Conservation (phyloP, 108 stramenopile genomes). For the Stephanodiscus triporus region DNA sequence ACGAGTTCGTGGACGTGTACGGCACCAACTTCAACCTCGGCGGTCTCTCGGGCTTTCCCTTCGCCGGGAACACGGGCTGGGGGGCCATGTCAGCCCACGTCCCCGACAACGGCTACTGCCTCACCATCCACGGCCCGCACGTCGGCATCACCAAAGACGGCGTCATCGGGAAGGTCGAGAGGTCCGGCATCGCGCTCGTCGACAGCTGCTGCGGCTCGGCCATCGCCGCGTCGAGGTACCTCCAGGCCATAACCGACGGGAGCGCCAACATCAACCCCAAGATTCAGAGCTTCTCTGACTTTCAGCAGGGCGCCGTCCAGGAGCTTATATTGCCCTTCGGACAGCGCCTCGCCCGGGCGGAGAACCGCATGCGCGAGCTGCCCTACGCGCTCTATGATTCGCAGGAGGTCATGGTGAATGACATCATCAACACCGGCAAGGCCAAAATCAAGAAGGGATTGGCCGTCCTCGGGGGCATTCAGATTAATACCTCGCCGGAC, state of each 20-base stretch:
- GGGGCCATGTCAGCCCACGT: conserved; percentile 76
- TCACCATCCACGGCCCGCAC: conserved; percentile 72
- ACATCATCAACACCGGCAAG: conserved; percentile 54
- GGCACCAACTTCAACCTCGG: conserved; percentile 66
- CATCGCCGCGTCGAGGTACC: conserved; percentile 60
- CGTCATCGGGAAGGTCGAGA: conserved; percentile 61
- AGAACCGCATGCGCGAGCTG: conserved; percentile 49
- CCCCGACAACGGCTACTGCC: conserved; percentile 63
- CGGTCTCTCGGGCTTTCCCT: conserved; percentile 71
- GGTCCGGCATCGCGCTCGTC: conserved; percentile 50
- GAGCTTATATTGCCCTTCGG: conserved; percentile 55
- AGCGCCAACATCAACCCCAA: conserved; percentile 26
- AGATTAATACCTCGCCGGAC: conserved; percentile 70
- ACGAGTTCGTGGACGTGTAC: conserved; percentile 43
- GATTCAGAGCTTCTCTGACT: conserved; percentile 46
- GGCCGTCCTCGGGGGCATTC: conserved; percentile 73
- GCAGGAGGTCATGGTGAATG: conserved; percentile 52
- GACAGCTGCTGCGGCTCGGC: conserved; percentile 20
- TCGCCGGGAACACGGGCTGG: conserved; percentile 69
- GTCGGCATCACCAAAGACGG: conserved; percentile 69
- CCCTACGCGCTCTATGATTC: conserved; percentile 59
- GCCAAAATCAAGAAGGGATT: conserved; percentile 27
- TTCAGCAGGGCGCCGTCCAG: conserved; percentile 63
- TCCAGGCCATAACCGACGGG: conserved; percentile 29
- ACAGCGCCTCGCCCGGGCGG: conserved; percentile 48